Conservation (phyloP, 768 basidiomycete genomes). For the Pisolithus sp. region DNA sequence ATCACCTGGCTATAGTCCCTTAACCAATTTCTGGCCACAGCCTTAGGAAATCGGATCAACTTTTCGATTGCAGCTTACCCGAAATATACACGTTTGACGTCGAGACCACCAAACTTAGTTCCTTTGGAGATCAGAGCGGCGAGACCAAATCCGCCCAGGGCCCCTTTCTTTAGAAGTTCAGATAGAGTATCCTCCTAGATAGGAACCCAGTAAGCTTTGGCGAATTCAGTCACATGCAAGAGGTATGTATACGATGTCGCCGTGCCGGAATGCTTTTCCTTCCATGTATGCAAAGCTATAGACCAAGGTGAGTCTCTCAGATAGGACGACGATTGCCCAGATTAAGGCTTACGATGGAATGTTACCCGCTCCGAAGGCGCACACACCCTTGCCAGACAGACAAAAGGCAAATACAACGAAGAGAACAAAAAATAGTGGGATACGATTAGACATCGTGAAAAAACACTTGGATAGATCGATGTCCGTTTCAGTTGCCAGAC, state of each 20-base stretch:
- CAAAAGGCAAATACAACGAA: constrained; percentile 50
- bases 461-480: not conserved
- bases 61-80: constrained; percentile 40
- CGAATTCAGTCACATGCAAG: constrained; percentile 6
- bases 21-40: constrained; percentile 64
- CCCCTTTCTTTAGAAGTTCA: constrained; percentile 52
- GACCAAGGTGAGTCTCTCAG: not conserved
- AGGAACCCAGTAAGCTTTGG: constrained; percentile 8
- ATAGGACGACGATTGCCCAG: not conserved
- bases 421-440: constrained; percentile 38
- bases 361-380: constrained; percentile 81
- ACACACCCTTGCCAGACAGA: constrained; percentile 50
- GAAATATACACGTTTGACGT: constrained; percentile 81
- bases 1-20: constrained; percentile 77
- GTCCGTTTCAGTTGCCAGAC: not conserved
- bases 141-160: constrained; percentile 49
- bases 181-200: constrained; percentile 62
- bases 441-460: constrained; percentile 16
- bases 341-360: constrained; percentile 57
- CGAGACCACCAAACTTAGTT: constrained; percentile 69
- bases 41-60: not conserved
- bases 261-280: constrained; percentile 80
- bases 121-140: constrained; percentile 51
- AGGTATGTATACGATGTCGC: constrained; percentile 63
- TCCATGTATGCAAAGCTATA: constrained; percentile 78